phyloP scores from a whole-genome alignment of 768 basidiomycete genomes.

The Mycena floridula region DNA sequence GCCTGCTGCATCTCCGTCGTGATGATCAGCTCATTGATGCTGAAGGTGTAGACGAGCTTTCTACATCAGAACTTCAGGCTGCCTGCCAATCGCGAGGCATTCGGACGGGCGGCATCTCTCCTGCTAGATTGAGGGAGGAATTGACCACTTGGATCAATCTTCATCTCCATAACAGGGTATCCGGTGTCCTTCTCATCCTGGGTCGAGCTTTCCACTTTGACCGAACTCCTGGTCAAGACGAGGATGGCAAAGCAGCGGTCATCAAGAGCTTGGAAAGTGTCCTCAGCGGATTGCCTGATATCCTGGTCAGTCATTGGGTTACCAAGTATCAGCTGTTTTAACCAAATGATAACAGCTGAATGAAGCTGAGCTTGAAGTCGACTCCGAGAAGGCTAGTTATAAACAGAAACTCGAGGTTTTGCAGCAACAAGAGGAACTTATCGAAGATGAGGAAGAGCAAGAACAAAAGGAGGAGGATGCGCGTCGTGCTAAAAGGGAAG shows the following conservation, averaged over 20 bases:
- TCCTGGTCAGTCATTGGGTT: slow-evolving; percentile 49
- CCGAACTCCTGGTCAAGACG: slow-evolving; percentile 61
- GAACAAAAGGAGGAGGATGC: slow-evolving; percentile 93
- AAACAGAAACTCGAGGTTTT: slow-evolving; percentile 98
- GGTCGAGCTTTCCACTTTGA: slow-evolving; percentile 94
- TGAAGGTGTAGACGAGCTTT: slow-evolving; percentile 88
- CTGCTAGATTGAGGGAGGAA: slow-evolving; percentile 84
- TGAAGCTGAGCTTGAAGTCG: slow-evolving; percentile 95
- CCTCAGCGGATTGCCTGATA: slow-evolving; percentile 88
- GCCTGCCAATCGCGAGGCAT: slow-evolving; percentile 95
- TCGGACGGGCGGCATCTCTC: slow-evolving; percentile 80
- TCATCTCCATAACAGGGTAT: slow-evolving; percentile 86
- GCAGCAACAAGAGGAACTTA: slow-evolving; percentile 98
- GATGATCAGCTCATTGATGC: slow-evolving; percentile 91
- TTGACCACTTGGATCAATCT: slow-evolving; percentile 88
- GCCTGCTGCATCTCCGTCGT: slow-evolving; percentile 74
- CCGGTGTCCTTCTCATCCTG: slow-evolving; percentile 91
- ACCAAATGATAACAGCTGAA: slow-evolving; percentile 59
- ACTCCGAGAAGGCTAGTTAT: slow-evolving; percentile 89
- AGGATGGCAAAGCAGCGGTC: slow-evolving; percentile 78
- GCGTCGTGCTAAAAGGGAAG: slow-evolving; percentile 78
- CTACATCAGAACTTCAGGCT: slow-evolving; percentile 85
- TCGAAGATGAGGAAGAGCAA: slow-evolving; percentile 98
- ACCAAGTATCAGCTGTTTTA: slow-evolving; percentile 1
- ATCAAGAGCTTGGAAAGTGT: slow-evolving; percentile 84